Evolutionary conservation across 2,329 filamentous ascomycete species (phyloP), one percentile per base, ranked within the genome.

Genomic region (Apiospora sp.): DNA sequence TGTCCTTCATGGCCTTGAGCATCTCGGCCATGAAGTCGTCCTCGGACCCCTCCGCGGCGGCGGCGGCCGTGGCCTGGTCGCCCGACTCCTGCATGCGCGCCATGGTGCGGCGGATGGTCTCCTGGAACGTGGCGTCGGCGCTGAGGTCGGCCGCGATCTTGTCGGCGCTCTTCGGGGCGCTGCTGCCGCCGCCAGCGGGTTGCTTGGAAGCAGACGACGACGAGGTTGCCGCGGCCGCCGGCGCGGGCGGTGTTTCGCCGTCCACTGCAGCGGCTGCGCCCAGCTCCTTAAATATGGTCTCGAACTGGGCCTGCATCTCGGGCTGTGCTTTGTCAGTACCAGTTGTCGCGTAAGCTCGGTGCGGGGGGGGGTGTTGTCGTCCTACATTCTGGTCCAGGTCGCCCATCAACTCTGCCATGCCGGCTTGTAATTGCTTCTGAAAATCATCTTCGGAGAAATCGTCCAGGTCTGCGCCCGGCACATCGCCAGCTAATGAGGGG

Each of bases 81-180:
- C 94, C 95, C 0, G 95, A 98, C 46, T 90, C 90, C 79, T 97
- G 93, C 94, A 99, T 98, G 68, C 96, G 93, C 83, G 97, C 94
- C 93, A 99, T 98, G 0, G 96, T 98, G 77, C 91, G 91, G 73
- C 93, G 92, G 78, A 99, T 98, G 0, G 94, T 97, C 73, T 98
- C 95, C 80, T 97, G 94, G 82, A 99, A 99, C 0, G 88, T 90
- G 67, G 92, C 90, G 54, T 94, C 92, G 51, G 85, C 82, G 41
- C 84, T 83, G 37, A 83, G 80, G 34, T 82, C 76, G 30, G 81
- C 79, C 16, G 81, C 78, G 7, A 76, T 74, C 51, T 77, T 75
- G n/a, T 75, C 73, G 22, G 77, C 49, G 4, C 77, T 69, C n/a
- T 73, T 74, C 51, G 16, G 37, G 37, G 37, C 19, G 16, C 46